These are phyloP conservation scores for Rutidosis leptorrhynchoides DNA, from an alignment of 129 eudicot species.

Conservation along the genomic window DNA sequence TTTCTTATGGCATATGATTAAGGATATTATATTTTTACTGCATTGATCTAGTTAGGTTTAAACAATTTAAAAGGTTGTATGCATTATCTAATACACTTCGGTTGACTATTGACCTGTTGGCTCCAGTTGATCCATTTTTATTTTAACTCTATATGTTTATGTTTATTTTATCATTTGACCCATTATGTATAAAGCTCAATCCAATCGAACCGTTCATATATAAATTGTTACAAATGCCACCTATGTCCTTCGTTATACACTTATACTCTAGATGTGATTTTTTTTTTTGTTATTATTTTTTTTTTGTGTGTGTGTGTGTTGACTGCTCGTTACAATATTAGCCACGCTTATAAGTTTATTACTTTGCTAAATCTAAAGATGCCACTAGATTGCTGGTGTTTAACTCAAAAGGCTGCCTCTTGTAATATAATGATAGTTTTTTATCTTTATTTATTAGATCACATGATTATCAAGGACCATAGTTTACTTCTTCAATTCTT, in stretches of 20 bases:
- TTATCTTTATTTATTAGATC: slow-evolving; percentile 1
- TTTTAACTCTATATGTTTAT: background rate
- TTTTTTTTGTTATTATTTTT: too few species aligned
- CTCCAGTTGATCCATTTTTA: background rate
- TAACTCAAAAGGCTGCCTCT: background rate
- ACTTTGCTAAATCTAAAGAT: background rate
- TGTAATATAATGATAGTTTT: background rate
- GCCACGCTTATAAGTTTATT: background rate
- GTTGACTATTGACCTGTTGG: background rate
- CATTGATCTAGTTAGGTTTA: too few species aligned
- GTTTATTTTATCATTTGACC: background rate
- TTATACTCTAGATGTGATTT: background rate
- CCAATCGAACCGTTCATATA: background rate
- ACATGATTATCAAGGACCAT: background rate
- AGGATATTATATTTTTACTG: too few species aligned
- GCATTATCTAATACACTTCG: background rate
- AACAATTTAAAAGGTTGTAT: background rate
- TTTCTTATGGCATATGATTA: background rate
- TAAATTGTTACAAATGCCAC: background rate
- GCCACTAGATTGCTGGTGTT: slow-evolving; percentile 1
- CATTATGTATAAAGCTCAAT: background rate
- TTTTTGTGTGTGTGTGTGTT: too few species aligned
- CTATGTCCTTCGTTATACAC: background rate
- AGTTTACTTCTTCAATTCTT: too few species aligned
- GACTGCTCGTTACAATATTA: background rate